A percentile compares a stretch with the other conserved stretches of the same genome.
phyloP scores from a whole-genome alignment of 2,329 filamentous ascomycete species.

The Pseudogymnoascus sp. region DNA sequence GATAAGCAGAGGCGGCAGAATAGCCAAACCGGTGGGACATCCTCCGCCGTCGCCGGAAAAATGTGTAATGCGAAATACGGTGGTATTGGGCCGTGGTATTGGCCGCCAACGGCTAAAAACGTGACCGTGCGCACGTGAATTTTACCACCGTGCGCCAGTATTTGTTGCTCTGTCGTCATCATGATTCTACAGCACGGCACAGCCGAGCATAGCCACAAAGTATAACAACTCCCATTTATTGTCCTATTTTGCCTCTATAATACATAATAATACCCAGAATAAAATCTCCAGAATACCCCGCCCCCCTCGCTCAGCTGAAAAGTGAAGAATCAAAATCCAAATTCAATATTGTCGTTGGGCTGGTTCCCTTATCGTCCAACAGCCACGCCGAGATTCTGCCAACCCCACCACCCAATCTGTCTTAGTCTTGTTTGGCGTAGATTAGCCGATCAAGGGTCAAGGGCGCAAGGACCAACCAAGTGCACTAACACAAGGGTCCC shows the following conservation, averaged over 20 bases:
- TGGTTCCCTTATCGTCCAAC: not conserved
- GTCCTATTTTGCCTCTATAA: not conserved
- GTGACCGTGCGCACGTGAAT: not conserved
- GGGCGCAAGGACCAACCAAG: not conserved
- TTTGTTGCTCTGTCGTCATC: not conserved
- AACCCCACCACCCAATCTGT: not conserved
- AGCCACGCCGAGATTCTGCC: not conserved
- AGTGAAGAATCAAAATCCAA: not conserved
- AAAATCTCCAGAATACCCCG: not conserved
- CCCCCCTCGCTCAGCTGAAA: not conserved
- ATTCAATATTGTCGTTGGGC: not conserved
- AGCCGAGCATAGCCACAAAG: not conserved
- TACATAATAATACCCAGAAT: too few species aligned
- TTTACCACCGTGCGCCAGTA: not conserved
- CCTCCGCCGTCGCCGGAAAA: not conserved
- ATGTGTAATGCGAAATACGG: not conserved
- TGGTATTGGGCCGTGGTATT: too few species aligned
- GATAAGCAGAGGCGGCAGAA: not conserved
- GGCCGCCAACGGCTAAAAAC: not conserved
- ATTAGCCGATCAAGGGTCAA: constrained; percentile 4
- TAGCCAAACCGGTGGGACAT: too few species aligned
- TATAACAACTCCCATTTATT: not conserved
- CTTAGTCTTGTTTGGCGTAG: not conserved
- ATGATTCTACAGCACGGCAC: not conserved
- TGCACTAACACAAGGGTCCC: not conserved